phyloP scores from a whole-genome alignment of 441 rosid genomes.

The Adansonia madagascariensis region DNA sequence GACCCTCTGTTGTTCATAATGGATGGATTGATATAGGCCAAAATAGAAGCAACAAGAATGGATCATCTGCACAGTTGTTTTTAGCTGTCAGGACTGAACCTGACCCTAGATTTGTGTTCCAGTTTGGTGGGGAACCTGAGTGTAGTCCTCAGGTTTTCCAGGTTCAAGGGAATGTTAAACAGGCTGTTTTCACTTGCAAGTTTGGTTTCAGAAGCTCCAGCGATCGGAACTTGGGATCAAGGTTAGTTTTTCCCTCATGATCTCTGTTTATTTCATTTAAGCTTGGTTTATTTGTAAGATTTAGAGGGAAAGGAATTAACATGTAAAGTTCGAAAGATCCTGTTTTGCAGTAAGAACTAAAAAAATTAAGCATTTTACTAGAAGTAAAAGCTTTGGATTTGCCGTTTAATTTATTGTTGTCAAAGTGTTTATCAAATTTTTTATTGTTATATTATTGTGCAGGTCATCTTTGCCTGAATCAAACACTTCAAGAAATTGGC shows the following conservation, averaged over 20 bases:
- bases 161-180: conserved; percentile 62
- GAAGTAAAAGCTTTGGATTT: not conserved
- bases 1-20: conserved; percentile 42
- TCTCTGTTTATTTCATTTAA: not conserved
- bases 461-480: conserved; percentile 64
- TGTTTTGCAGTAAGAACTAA: no score
- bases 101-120: conserved; percentile 67
- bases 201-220: conserved; percentile 51
- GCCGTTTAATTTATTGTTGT: not conserved
- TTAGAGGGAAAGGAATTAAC: no score
- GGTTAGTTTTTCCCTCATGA: conserved; percentile 34
- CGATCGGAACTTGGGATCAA: conserved; percentile 50
- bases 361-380: no score
- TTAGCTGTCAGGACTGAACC: conserved; percentile 54
- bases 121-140: conserved; percentile 68
- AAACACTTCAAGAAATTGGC: conserved; percentile 58
- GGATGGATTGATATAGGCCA: conserved; percentile 57
- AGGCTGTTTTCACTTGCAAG: conserved; percentile 76
- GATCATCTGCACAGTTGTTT: conserved; percentile 37
- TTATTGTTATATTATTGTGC: conserved; percentile 24
- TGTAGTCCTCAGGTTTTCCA: conserved; percentile 74
- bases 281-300: not conserved
- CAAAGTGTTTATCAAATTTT: not conserved
- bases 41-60: conserved; percentile 31
- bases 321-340: no score